Evolutionary conservation across 1,284 basidiomycete genomes (phyloP), one percentile per base, ranked within the genome.

Genomic region (Naganishia sp.): DNA sequence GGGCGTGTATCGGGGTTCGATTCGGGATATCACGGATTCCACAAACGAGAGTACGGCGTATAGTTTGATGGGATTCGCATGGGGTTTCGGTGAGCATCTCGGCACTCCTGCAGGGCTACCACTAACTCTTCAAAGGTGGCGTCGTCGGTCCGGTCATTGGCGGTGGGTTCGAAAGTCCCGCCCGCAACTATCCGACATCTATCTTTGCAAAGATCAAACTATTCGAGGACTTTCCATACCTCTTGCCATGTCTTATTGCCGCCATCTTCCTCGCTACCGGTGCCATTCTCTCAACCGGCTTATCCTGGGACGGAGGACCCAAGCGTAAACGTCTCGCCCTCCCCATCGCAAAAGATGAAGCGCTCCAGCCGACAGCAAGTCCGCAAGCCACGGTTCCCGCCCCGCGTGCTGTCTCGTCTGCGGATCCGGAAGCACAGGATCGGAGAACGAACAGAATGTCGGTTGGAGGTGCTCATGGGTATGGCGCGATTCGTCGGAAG

Each of bases 41-140:
- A 91, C 87, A 64, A 97, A 97, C 77, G 94, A 96, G 79, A 91
- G 90, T 43, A 85, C 92, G 71, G 94, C 94, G 16, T 96, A 96
- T 76, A 92, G 92, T 55, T 90, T 94, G 70, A 84, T 97, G 61
- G 94, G 93, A 23, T 96, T 96, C 79, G 92, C 88, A 70, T 97
- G 94, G 94, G 94, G 94, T 69, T 87, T 97, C 75, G 94, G 94
- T 53, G 28, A 33, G 42, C 45, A 23, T 11, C 2, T 43, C 21
- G 1, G 15, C 42, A n/a, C 11, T 46, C n/a, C 2, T n/a, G 15
- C 0, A 4, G 1, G 49, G 28, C 7, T 11, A 31, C 52, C 33
- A 15, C 25, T 15, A 45, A 43, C 25, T 44, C 31, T 11, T 3
- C 25, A 4, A 96, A 75, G 94, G 94, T 70, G 56, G 56, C 28